Evolutionary conservation across 768 basidiomycete species (phyloP).

Genomic region (Cystobasidium ongulense): DNA sequence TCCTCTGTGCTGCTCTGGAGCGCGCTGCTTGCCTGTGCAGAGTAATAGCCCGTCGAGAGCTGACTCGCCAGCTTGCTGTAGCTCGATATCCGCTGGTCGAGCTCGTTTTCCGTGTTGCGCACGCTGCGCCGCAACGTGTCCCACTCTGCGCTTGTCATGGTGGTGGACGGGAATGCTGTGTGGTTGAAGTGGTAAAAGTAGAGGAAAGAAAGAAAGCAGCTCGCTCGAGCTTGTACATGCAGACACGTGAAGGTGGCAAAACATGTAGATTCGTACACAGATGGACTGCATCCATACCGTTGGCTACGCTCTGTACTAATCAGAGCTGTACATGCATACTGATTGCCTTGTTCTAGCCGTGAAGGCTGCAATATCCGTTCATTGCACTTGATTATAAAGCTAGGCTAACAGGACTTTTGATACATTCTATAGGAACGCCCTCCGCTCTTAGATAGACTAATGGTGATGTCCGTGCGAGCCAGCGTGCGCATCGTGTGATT

Average conservation of each 20-base stretch:
- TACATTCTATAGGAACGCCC: neutral
- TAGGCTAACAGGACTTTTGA: neutral
- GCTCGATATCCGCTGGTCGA: constrained; percentile 80
- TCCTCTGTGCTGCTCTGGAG: constrained; percentile 60
- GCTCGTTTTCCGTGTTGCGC: constrained; percentile 82
- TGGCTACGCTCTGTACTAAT: too few species aligned
- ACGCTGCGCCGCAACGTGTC: constrained; percentile 85
- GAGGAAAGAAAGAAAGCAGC: too few species aligned
- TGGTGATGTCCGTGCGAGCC: constrained; percentile 20
- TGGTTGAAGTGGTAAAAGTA: neutral
- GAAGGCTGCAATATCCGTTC: too few species aligned
- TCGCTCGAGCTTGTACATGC: too few species aligned
- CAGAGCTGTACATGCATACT: too few species aligned
- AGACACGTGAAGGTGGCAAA: too few species aligned
- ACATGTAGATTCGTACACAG: too few species aligned
- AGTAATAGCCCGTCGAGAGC: constrained; percentile 42
- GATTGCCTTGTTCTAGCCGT: too few species aligned
- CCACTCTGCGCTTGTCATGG: constrained; percentile 49
- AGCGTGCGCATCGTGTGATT: neutral
- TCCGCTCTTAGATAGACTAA: neutral
- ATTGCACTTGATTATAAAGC: too few species aligned
- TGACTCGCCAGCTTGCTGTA: constrained; percentile 74
- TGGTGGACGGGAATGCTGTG: neutral
- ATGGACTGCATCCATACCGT: too few species aligned
- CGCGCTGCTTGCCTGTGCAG: constrained; percentile 47